Conservation (phyloP, 1,139 yeast species). For the Blastobotrys capitulatus region DNA sequence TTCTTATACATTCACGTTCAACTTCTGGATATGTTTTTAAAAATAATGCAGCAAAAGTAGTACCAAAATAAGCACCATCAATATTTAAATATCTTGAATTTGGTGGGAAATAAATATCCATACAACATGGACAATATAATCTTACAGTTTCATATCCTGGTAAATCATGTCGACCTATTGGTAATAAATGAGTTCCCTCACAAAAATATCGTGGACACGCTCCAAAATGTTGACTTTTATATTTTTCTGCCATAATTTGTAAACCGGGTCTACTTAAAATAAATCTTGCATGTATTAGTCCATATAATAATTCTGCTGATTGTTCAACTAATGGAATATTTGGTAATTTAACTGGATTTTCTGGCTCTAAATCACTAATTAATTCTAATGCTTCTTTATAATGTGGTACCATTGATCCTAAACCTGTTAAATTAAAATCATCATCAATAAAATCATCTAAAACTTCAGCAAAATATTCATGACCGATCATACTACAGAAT, state of each 20-base stretch:
- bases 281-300: conserved; percentile 89
- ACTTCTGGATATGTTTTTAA: conserved; percentile 87
- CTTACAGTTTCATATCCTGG: conserved; percentile 92
- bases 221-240: conserved; percentile 85
- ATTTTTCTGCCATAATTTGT: conserved; percentile 93
- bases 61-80: conserved; percentile 96
- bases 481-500: conserved; percentile 82
- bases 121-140: conserved; percentile 90
- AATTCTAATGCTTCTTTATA: conserved; percentile 90
- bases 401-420: conserved; percentile 78
- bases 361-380: conserved; percentile 83
- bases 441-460: conserved; percentile 92
- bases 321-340: conserved; percentile 76
- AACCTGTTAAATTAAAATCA: conserved; percentile 90
- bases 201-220: conserved; percentile 87
- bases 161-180: conserved; percentile 86
- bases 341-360: conserved; percentile 51
- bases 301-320: conserved; percentile 87
- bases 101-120: conserved; percentile 82
- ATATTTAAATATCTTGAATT: conserved; percentile 78
- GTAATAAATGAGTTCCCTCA: conserved; percentile 87
- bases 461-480: conserved; percentile 90
- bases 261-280: conserved; percentile 87
- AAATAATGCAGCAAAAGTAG: conserved; percentile 89
- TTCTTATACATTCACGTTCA: conserved; percentile 45